Base-by-base conservation (phyloP, 2,329 filamentous ascomycete genomes). In the Diaporthe destruens region DNA sequence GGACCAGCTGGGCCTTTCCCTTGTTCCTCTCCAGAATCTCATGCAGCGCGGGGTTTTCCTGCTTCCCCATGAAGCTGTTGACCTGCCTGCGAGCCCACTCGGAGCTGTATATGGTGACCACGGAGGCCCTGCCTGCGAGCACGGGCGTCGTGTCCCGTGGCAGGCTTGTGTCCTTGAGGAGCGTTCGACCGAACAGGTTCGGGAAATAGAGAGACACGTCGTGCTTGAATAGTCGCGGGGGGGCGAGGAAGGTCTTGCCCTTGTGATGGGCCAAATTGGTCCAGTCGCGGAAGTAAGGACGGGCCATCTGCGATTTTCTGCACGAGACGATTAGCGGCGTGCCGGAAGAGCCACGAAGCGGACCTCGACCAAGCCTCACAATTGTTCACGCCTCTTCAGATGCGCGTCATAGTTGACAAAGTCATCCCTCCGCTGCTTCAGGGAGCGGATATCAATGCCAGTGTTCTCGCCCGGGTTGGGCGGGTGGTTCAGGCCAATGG, bases 281-380 rank as follows among this genome's bases (percentile, higher is more conserved):
- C 93, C 95, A 98, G 87, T 99, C 96, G 81, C 95, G 93, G 85
- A 98, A 99, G 83, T 99, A 99, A 2, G 96, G 95, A 72, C 94
- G 93, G 25, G 92, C 86, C 79, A 97, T 92, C 81, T 94, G 91
- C 76, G 89, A 88, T 56, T 93, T 93, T 69, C 92, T 94, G 29
- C 16, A 20, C 9, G 32, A 18, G 56, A 71, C 68, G 71, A 57
- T 54, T 32, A 66, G 69, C 20, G 29, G n/a, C 36, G 23, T 32
- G 39, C 49, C 47, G n/a, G 25, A 12, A 56, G 20, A 23, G 39
- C 29, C 4, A 12, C 9, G 12, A 32, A 18, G n/a, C 5, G 39
- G 23, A 18, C n/a, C 2, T 16, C 12, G 25, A 70, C 12, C 14
- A 6, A 47, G 51, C 74, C 86, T 76, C 87, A 95, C 93, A 98